These are phyloP conservation scores for Globisporangium camurandrum DNA, from an alignment of 352 stramenopile genomes.

Conservation along the genomic window DNA sequence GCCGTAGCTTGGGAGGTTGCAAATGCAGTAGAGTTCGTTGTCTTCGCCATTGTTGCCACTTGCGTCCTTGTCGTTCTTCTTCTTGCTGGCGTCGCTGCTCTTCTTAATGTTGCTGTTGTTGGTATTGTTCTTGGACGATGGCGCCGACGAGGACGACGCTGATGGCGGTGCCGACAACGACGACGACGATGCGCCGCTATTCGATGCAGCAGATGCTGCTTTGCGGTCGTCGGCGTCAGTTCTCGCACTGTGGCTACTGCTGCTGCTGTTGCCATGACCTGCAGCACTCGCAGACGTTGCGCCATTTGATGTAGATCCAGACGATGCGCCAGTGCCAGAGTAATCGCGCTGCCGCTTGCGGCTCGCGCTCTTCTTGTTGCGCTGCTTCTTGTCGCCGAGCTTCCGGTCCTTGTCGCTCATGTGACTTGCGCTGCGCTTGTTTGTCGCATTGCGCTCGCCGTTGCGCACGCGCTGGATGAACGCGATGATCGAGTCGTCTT, in stretches of 20 bases:
- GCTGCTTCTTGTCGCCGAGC: constrained; percentile 47
- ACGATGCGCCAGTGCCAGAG: constrained; percentile 14
- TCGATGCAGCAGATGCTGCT: constrained; percentile 2
- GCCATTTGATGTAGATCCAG: constrained; percentile 5
- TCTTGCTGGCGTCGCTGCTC: constrained; percentile 24
- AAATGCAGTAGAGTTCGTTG: constrained; percentile 87
- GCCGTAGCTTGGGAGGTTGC: constrained; percentile 79
- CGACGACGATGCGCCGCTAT: neutral
- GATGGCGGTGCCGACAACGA: constrained; percentile 7
- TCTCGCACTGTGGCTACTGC: constrained; percentile 11
- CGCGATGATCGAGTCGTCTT: constrained; percentile 81
- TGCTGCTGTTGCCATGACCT: constrained; percentile 5
- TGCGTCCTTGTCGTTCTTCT: constrained; percentile 29
- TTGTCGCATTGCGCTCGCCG: constrained; percentile 53
- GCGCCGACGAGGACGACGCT: constrained; percentile 17
- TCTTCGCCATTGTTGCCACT: constrained; percentile 36
- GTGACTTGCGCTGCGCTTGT: constrained; percentile 14
- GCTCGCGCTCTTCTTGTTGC: constrained; percentile 69
- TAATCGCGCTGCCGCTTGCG: constrained; percentile 64
- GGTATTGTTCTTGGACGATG: constrained; percentile 35
- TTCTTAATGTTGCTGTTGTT: constrained; percentile 33
- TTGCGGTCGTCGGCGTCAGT: constrained; percentile 24
- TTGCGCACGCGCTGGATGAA: constrained; percentile 84
- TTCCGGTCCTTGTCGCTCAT: constrained; percentile 62
- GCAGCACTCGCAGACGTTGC: too few species aligned